phyloP scores from a whole-genome alignment of 2,329 filamentous ascomycete genomes.

The Apiospora rasikravindrae region DNA sequence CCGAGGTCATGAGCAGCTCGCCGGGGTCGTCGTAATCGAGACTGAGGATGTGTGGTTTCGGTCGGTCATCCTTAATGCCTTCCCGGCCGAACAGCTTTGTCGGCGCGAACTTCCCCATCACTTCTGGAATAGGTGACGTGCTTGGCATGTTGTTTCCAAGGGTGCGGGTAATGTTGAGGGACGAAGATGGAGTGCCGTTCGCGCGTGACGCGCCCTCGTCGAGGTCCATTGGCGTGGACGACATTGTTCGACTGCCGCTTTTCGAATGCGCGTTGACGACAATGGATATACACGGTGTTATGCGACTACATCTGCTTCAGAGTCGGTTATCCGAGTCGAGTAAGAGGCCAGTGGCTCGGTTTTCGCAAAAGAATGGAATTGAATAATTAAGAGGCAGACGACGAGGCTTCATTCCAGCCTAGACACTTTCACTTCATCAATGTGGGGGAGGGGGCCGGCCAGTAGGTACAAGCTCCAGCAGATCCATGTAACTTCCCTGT shows the following conservation, averaged over 20 bases:
- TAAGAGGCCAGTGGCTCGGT: not conserved
- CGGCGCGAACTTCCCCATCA: conserved; percentile 79
- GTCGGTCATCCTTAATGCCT: conserved; percentile 56
- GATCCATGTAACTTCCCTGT: conserved; percentile 14
- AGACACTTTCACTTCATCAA: not conserved
- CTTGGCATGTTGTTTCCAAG: conserved; percentile 47
- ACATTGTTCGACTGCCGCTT: conserved; percentile 5
- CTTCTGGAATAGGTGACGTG: conserved; percentile 74
- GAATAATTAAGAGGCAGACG: not conserved
- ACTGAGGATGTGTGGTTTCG: conserved; percentile 75
- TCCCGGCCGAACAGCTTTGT: conserved; percentile 72
- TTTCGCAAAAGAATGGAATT: not conserved
- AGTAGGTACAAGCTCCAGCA: not conserved
- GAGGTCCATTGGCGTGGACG: conserved; percentile 56
- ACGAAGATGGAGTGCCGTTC: conserved; percentile 43
- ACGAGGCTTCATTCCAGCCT: conserved; percentile 4
- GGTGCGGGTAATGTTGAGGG: conserved; percentile 57
- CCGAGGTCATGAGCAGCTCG: conserved; percentile 87
- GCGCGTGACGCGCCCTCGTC: conserved; percentile 50
- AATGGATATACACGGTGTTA: not conserved
- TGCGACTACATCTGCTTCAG: not conserved
- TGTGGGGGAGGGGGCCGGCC: conserved; percentile 10
- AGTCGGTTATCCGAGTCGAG: not conserved
- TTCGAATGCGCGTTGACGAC: not conserved
- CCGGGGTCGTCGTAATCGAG: conserved; percentile 97